A percentile compares a stretch with the other conserved stretches of the same genome.
Evolutionary conservation across 148 eudicot genomes (phyloP).

Genomic region (Pouteria glomerata): DNA sequence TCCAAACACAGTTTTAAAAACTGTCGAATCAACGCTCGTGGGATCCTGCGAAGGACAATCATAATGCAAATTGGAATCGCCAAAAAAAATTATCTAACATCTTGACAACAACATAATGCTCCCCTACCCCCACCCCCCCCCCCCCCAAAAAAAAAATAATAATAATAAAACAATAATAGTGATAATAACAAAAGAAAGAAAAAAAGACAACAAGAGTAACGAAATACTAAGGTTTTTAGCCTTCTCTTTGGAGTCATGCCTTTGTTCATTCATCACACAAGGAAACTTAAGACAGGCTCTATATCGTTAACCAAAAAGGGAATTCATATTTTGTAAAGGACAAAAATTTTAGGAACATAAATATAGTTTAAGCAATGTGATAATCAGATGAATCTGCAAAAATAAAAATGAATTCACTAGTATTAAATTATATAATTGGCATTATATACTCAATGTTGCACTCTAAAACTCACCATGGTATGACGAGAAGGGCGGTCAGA

Average conservation of each 20-base stretch:
- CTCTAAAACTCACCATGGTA: conserved; percentile 10
- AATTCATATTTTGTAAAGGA: neutral
- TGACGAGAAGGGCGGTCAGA: conserved; percentile 10
- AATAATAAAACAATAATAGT: no score
- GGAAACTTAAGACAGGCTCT: neutral
- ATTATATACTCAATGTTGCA: neutral
- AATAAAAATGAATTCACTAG: neutral
- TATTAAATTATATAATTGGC: neutral
- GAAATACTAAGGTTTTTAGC: neutral
- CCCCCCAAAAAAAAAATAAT: no score
- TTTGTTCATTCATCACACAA: neutral
- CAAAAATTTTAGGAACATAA: neutral
- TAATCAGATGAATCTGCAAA: neutral
- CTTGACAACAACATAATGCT: no score
- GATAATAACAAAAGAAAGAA: neutral
- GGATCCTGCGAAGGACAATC: no score
- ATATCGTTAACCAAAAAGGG: neutral
- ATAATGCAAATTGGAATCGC: no score
- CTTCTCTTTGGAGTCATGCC: neutral
- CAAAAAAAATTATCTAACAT: no score
- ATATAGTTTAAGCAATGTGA: neutral
- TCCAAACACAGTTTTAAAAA: no score
- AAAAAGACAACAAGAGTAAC: neutral
- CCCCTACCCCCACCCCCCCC: no score
- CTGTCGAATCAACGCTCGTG: no score